Base-by-base conservation (phyloP, 2,329 filamentous ascomycete species). In the Monascus ruber region DNA sequence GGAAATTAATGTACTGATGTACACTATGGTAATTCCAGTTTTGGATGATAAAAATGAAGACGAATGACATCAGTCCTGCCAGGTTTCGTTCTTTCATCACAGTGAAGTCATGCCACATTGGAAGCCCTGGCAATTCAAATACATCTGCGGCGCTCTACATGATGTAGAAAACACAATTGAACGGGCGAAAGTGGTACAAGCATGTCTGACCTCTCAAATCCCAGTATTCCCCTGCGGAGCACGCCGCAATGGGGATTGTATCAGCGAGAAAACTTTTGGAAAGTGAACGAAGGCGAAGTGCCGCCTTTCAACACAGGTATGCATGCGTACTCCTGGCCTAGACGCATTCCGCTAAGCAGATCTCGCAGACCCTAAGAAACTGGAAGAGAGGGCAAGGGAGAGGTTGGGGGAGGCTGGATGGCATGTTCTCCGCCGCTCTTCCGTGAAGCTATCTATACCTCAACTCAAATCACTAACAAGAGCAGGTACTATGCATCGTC, bases 331-430 rank as follows among this genome's bases (percentile, higher is more conserved):
- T 24, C 4, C n/a, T n/a, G 7, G 8, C 8, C 17, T 24, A 2
- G 5, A 3, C 9, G 4, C 10, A 4, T n/a, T 29, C 11, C 38
- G 28, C 9, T 25, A 31, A 28, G 36, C 4, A 31, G 10, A 17
- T 26, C 5, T 25, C 9, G 29, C 28, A 58, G 54, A 78, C 25
- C 76, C 77, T 0, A 69, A 62, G 38, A 71, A 75, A 39, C 66
- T 81, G n/a, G 74, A 80, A 56, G 65, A 72, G 35, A 63, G 70
- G 10, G 77, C 77, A 10, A 68, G 71, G 47, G 59, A 74, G 44
- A 73, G 68, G 29, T 65, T 81, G 31, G 73, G 69, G 11, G 60
- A 75, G 52, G 69, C 69, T 32, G 76, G 76, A 48, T 79, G 75
- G 72, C 58, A 57, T 11, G 37, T 36, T 33, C 9, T 34, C 11